A percentile compares a stretch with the other conserved stretches of the same genome.
Evolutionary conservation across 805 yeast species (phyloP).

Genomic region (Saturnispora gosingensis): DNA sequence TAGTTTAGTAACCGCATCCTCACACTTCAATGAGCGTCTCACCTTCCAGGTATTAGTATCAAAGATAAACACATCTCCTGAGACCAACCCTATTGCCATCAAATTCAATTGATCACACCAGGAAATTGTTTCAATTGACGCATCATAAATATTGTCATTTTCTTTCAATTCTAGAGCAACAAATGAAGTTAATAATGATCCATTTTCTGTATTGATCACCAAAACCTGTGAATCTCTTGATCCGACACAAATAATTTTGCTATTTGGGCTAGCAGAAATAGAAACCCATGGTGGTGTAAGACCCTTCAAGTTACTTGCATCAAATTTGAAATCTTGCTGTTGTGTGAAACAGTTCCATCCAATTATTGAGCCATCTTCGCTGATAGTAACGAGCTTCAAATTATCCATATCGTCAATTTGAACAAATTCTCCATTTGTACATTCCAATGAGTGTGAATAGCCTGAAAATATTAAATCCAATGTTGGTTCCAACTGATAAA

Average conservation of each 20-base stretch:
- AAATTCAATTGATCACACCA: constrained; percentile 57
- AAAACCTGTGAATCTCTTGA: constrained; percentile 81
- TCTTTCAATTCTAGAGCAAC: constrained; percentile 52
- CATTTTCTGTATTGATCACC: constrained; percentile 67
- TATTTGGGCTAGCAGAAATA: constrained; percentile 37
- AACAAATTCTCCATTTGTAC: constrained; percentile 72
- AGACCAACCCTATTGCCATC: constrained; percentile 82
- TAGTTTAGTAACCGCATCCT: constrained; percentile 81
- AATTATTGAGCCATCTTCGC: constrained; percentile 80
- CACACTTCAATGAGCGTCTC: constrained; percentile 57
- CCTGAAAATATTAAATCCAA: constrained; percentile 70
- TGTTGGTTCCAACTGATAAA: constrained; percentile 61
- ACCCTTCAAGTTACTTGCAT: constrained; percentile 61
- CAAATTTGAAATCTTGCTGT: constrained; percentile 56
- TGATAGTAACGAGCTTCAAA: constrained; percentile 59
- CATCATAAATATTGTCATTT: constrained; percentile 50
- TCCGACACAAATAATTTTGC: constrained; percentile 62
- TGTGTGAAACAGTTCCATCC: constrained; percentile 86
- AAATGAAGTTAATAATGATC: constrained; percentile 57
- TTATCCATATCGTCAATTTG: constrained; percentile 47
- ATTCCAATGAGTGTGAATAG: constrained; percentile 70
- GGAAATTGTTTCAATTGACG: constrained; percentile 69
- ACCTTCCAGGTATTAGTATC: constrained; percentile 83
- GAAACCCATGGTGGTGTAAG: constrained; percentile 85
- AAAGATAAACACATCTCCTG: constrained; percentile 75